Conservation (phyloP, 768 basidiomycete genomes). For the Termitomyces sp. region DNA sequence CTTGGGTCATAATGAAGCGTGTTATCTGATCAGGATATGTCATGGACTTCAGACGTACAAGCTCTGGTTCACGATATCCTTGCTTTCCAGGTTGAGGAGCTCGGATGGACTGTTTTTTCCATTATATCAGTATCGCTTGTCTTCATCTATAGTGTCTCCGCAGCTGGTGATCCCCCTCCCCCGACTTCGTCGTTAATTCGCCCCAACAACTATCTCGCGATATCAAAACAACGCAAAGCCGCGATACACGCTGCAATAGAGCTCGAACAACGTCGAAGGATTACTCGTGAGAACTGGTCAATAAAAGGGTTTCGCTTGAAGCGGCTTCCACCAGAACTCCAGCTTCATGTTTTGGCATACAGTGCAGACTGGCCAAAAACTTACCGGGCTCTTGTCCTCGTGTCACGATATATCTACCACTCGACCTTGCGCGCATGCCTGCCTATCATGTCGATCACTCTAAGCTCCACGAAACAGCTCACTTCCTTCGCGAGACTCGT, state of each 20-base stretch:
- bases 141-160: slow-evolving; percentile 13
- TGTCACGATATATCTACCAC: slow-evolving; percentile 27
- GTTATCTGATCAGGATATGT: background rate
- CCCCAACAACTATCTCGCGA: slow-evolving; percentile 17
- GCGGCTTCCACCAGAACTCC: slow-evolving; percentile 30
- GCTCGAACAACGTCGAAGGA: slow-evolving; percentile 18
- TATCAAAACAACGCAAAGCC: slow-evolving; percentile 16
- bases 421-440: slow-evolving; percentile 30
- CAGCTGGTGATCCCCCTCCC: slow-evolving; percentile 7
- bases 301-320: slow-evolving; percentile 23
- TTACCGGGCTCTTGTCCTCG: slow-evolving; percentile 29
- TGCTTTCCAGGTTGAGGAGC: slow-evolving; percentile 11
- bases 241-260: slow-evolving; percentile 17
- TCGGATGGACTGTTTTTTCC: slow-evolving; percentile 12
- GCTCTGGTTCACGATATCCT: slow-evolving; percentile 1
- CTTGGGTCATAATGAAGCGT: background rate
- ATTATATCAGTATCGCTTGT: slow-evolving; percentile 11
- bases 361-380: slow-evolving; percentile 26
- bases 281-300: slow-evolving; percentile 12
- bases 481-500: slow-evolving; percentile 23
- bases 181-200: background rate
- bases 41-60: background rate
- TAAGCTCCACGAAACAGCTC: slow-evolving; percentile 29
- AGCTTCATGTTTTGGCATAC: slow-evolving; percentile 25
- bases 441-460: slow-evolving; percentile 28